Conservation (phyloP, 352 stramenopile genomes). For the Phytophthora citricola region DNA sequence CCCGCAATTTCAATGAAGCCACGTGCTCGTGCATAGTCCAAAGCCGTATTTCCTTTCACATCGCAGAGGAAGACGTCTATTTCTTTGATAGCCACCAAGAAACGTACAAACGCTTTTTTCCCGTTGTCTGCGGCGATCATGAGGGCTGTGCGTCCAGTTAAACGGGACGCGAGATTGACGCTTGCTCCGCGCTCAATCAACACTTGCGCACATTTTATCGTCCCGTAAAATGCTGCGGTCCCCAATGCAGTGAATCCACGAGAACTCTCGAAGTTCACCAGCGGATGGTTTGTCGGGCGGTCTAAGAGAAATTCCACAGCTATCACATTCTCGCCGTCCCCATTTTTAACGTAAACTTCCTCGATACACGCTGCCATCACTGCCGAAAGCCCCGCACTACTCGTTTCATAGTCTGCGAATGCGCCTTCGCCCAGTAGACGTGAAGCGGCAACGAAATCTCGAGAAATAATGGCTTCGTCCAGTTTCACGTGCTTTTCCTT, state of each 20-base stretch:
- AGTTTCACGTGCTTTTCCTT: slow-evolving; percentile 51
- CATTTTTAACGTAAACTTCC: slow-evolving; percentile 65
- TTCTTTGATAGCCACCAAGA: slow-evolving; percentile 49
- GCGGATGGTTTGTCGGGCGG: slow-evolving; percentile 52
- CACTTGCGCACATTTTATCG: slow-evolving; percentile 54
- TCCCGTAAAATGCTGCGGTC: slow-evolving; percentile 54
- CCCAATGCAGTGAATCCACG: slow-evolving; percentile 51
- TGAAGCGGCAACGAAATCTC: slow-evolving; percentile 47
- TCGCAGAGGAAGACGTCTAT: slow-evolving; percentile 51
- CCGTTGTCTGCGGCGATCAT: slow-evolving; percentile 66
- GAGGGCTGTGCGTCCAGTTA: slow-evolving; percentile 52
- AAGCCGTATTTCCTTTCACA: slow-evolving; percentile 43
- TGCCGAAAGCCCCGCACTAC: slow-evolving; percentile 38
- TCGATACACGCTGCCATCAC: slow-evolving; percentile 66
- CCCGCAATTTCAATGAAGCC: slow-evolving; percentile 41
- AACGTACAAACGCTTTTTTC: slow-evolving; percentile 57
- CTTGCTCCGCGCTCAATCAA: slow-evolving; percentile 61
- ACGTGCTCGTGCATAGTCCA: slow-evolving; percentile 42
- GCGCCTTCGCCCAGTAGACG: slow-evolving; percentile 63
- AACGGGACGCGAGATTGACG: slow-evolving; percentile 49
- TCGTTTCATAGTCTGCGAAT: slow-evolving; percentile 75
- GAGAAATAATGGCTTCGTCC: slow-evolving; percentile 50
- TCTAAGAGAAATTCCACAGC: slow-evolving; percentile 69
- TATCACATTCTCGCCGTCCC: slow-evolving; percentile 57
- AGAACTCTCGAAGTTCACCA: slow-evolving; percentile 71